Base-by-base conservation (phyloP, 2,329 filamentous ascomycete genomes). In the Grosmannia clavigera region DNA sequence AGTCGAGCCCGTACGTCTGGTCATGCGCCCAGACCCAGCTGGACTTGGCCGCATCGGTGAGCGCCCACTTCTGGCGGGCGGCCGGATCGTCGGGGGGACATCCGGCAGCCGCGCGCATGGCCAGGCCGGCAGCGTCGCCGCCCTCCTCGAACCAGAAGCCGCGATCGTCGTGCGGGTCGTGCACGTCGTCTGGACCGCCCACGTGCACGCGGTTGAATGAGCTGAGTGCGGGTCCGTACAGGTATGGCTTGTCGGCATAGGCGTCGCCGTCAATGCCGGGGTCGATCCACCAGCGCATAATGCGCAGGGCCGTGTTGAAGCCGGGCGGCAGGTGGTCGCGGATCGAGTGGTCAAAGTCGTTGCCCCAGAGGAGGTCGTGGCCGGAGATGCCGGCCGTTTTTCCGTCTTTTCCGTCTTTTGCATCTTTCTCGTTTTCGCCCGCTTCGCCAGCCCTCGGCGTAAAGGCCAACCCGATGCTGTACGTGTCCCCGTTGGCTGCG, bases 291-390 rank as follows among this genome's bases (percentile, higher is more conserved):
- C 89, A 95, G 66, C 88, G 89, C 33, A 95, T 89, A 52, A 96
- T 86, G 58, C 84, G 85, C 72, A 96, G 84, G 0, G 91, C 92
- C 11, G 89, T 86, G 69, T 83, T 84, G 72, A 96, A 95, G 0
- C 92, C 91, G 0, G 90, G 89, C 0, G 94, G 92, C 2, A 99
- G 77, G 19, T 85, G 82, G 69, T 96, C 87, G 35, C 90, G 83
- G 66, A 99, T 94, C 0, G 94, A 90, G 57, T 88, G 83, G 68
- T 96, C 92, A 70, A 97, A 96, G 76, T 96, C 91, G 71, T 97
- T 97, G 51, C 92, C 94, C 67, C 96, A 96, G 59, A 96, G 84
- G 3, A 99, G 78, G 63, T 95, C 85, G 31, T 81, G 73, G 53
- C 83, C 90, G 3, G 78, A 77, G 60, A 95, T 84, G 43, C 79